Base-by-base conservation (phyloP, 352 stramenopile genomes). In the Phytophthora melonis region DNA sequence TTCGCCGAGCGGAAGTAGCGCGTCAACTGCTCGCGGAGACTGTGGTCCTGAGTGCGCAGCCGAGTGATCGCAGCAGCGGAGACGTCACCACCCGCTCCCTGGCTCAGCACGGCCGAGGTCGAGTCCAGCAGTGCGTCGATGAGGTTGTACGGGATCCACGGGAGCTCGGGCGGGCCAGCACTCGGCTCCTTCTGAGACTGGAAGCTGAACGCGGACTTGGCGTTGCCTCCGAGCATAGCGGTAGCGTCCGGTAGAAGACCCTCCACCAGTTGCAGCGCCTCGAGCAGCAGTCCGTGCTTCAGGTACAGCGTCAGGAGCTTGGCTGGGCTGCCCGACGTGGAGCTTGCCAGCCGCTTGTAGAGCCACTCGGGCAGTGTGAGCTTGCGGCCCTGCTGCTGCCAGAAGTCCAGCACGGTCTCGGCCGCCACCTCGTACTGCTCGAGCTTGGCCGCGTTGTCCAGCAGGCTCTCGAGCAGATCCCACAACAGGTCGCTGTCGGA, bases 81-180 rank as follows among this genome's bases (percentile, higher is more conserved):
- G 1, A 79, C 62, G 18, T 67, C 65, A 3, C 54, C 62, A 49
- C 50, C 14, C 14, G 25, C 63, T 1, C 58, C 57, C 54, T 70
- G 73, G 14, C 60, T 81, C 45, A 92, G 41, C 41, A 80, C 79
- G 7, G 77, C 78, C 19, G 81, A 59, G 13, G 70, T 78, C 14
- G 84, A 76, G 58, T 93, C 83, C 19, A 94, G 66, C 54, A 93
- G 64, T 10, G 63, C 72, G 55, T 94, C 88, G 19, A 94, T 78
- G 2, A 93, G 68, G 45, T 84, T 91, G 74, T 90, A 93, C 3
- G 87, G 86, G 30, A 94, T 80, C 83, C 83, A 94, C 11, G 86
- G 81, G 9, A 91, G 63, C n/a, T 74, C 67, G 0, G 65, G 66
- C 23, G 47, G 58, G 10, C 68, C 66, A 14, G 72, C 21, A 5